Evolutionary conservation across 2,329 filamentous ascomycete genomes (phyloP).

Genomic region (Pseudogymnoascus sp.): DNA sequence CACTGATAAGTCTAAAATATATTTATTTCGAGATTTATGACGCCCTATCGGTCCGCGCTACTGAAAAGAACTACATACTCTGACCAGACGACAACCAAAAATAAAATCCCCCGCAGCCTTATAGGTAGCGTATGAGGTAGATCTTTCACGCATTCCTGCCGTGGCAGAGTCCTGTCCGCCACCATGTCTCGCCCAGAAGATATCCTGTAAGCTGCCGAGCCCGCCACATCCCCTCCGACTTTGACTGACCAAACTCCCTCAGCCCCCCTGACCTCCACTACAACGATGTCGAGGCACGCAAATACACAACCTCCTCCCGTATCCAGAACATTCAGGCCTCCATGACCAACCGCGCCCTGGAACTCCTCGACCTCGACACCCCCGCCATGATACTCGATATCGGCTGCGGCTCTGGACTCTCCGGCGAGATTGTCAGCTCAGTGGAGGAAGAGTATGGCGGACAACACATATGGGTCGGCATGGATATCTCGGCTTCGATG

Average conservation of each 20-base stretch:
- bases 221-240: constrained; percentile 14
- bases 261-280: constrained; percentile 96
- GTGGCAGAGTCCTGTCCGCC: constrained; percentile 24
- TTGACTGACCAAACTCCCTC: constrained; percentile 17
- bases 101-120: background rate
- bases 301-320: constrained; percentile 93
- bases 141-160: constrained; percentile 10
- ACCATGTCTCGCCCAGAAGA: constrained; percentile 97
- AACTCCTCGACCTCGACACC: constrained; percentile 70
- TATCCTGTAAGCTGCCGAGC: constrained; percentile 55
- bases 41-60: constrained; percentile 1
- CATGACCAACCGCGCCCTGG: constrained; percentile 90
- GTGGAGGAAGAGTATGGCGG: constrained; percentile 62
- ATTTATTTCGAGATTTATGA: constrained; percentile 7
- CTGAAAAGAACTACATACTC: background rate
- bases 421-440: constrained; percentile 84
- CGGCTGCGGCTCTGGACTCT: constrained; percentile 92
- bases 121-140: background rate
- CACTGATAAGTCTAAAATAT: constrained; percentile 8
- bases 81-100: background rate
- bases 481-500: constrained; percentile 95
- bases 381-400: constrained; percentile 90
- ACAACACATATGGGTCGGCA: constrained; percentile 91
- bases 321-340: constrained; percentile 91
- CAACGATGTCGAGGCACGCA: constrained; percentile 88